These are phyloP conservation scores for Talaromyces wortmannii DNA, from an alignment of 495 filamentous ascomycete genomes.

Conservation along the genomic window DNA sequence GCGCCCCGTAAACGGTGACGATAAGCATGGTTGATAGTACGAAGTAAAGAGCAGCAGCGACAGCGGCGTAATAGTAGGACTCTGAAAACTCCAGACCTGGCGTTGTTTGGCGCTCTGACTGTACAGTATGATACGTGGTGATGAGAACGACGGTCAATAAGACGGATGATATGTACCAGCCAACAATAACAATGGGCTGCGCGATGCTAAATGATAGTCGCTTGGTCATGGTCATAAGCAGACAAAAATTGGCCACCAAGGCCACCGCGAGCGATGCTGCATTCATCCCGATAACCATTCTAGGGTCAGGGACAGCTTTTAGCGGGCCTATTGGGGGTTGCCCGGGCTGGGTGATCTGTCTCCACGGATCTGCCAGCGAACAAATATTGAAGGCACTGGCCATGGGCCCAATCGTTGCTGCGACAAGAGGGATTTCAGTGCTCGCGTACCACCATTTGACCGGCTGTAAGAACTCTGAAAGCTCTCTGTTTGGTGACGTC, in stretches of 20 bases:
- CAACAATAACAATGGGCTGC: conserved; percentile 59
- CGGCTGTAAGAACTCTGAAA: conserved; percentile 10
- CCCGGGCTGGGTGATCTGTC: conserved; percentile 47
- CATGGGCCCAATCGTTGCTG: conserved; percentile 75
- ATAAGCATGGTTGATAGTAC: conserved; percentile 64
- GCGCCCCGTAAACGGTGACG: conserved; percentile 61
- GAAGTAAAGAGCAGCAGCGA: conserved; percentile 71
- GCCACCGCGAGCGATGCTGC: conserved; percentile 66
- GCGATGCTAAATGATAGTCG: conserved; percentile 47
- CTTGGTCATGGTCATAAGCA: conserved; percentile 70
- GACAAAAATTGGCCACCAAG: conserved; percentile 60
- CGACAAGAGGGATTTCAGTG: conserved; percentile 73
- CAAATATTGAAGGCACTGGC: conserved; percentile 78
- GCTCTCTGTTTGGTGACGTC: not conserved
- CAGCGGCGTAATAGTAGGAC: conserved; percentile 75
- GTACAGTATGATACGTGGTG: not conserved
- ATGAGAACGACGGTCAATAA: conserved; percentile 52
- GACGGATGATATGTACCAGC: conserved; percentile 62
- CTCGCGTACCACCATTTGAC: conserved; percentile 81
- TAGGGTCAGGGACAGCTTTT: not conserved
- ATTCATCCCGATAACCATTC: conserved; percentile 64
- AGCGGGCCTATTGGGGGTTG: conserved; percentile 6
- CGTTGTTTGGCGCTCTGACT: not conserved
- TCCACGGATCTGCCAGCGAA: conserved; percentile 67
- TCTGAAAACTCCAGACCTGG: conserved; percentile 35